Evolutionary conservation across 1,139 yeast species (phyloP).

Genomic region (Magnusiomyces tetraspermus): DNA sequence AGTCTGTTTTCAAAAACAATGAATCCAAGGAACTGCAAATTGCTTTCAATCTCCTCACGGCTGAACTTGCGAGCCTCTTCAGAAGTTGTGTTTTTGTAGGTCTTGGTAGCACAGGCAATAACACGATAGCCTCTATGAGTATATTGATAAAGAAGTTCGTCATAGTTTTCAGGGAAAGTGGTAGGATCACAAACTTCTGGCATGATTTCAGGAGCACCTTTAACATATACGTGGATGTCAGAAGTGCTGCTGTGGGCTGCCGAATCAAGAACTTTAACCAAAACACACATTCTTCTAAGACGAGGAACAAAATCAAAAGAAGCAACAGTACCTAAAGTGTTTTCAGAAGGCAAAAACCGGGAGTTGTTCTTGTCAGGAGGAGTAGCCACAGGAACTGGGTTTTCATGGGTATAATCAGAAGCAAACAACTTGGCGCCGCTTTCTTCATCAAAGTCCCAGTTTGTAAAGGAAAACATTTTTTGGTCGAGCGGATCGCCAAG

Average conservation of each 20-base stretch:
- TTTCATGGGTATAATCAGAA: conserved; percentile 32
- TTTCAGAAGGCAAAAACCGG: conserved; percentile 12
- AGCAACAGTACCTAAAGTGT: conserved; percentile 44
- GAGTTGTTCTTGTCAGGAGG: conserved; percentile 30
- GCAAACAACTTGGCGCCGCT: conserved; percentile 34
- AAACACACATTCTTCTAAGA: conserved; percentile 83
- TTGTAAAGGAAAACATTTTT: conserved; percentile 86
- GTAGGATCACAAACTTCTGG: conserved; percentile 60
- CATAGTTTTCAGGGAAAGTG: conserved; percentile 65
- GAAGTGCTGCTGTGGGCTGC: conserved; percentile 12
- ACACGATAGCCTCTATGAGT: conserved; percentile 93
- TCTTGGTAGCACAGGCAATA: conserved; percentile 82
- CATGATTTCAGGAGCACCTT: conserved; percentile 98
- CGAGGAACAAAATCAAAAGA: conserved; percentile 81
- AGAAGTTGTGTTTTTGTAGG: conserved; percentile 38
- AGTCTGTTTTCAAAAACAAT: conserved; percentile 86
- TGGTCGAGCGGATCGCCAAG: conserved; percentile 90
- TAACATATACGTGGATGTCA: conserved; percentile 49
- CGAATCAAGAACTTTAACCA: conserved; percentile 40
- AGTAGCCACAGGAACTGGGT: conserved; percentile 20
- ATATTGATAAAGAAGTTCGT: conserved; percentile 65
- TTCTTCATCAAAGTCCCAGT: conserved; percentile 66
- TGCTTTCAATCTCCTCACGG: conserved; percentile 59
- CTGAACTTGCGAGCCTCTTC: conserved; percentile 33
- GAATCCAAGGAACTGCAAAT: conserved; percentile 71